Base-by-base conservation (phyloP, 2,329 filamentous ascomycete genomes). In the Cladophialophora carrionii region DNA sequence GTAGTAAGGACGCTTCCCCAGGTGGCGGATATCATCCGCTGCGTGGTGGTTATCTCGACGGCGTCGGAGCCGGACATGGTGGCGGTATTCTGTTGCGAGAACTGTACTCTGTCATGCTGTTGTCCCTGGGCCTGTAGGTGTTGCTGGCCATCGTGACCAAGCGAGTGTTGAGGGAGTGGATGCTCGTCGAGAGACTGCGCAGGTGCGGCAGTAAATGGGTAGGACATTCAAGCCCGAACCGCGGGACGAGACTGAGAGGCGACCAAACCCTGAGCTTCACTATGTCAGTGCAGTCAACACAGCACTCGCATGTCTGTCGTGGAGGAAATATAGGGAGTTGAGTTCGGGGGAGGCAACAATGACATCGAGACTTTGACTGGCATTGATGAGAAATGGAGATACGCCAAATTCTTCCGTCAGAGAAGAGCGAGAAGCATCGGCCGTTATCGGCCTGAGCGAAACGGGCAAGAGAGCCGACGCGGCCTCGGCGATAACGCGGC, bases 11-110 rank as follows among this genome's bases (percentile, higher is more conserved):
- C 79, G 78, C 93, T 98, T 65, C 95, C 95, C 61, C 90, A 89
- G 70, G 94, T 91, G 57, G 95, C 95, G 63, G 94, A 96, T 61
- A 96, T 77, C 95, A 99, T 99, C 81, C 94, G 95, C 80, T 98
- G 94, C 12, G 84, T 79, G 24, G 92, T 85, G 4, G 93, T 92
- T 70, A 96, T 91, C 67, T 94, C 70, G 46, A 65, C 26, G 17
- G 37, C 29, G 17, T 62, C 65, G 37, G 62, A 61, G 51, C 34
- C 57, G 20, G 70, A 67, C 70, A 70, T 69, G 51, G 37, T 65
- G 63, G 29, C 56, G 51, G 62, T 57, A 62, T 67, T 62, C 64
- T 63, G 57, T 57, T 70, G 59, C 60, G 62, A 46, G 69, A 64
- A 24, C 43, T 41, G 67, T 69, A 70, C 61, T 71, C 71, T 69